These are phyloP conservation scores for Pleurotus cornucopiae DNA, from an alignment of 768 basidiomycete genomes.

Conservation along the genomic window DNA sequence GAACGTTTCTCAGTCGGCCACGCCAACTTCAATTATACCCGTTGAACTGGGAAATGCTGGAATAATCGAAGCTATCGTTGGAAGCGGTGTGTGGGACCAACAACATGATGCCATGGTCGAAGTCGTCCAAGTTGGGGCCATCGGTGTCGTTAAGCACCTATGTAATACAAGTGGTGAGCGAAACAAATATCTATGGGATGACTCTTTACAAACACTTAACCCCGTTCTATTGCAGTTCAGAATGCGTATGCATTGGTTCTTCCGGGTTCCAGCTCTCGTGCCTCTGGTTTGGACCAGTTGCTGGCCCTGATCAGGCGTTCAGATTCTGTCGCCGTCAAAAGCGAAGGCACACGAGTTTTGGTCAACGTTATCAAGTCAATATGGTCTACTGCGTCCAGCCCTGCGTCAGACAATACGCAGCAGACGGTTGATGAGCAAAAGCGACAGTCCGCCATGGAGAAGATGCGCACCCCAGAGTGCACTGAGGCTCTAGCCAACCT, in stretches of 20 bases:
- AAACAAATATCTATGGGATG: not conserved
- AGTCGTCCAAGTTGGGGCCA: slow-evolving; percentile 81
- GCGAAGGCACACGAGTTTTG: slow-evolving; percentile 85
- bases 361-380: slow-evolving; percentile 83
- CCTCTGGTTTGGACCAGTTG: slow-evolving; percentile 62
- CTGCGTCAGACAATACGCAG: slow-evolving; percentile 15
- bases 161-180: slow-evolving; percentile 69
- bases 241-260: slow-evolving; percentile 51
- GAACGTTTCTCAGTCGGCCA: slow-evolving; percentile 71
- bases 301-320: slow-evolving; percentile 74
- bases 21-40: slow-evolving; percentile 57
- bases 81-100: slow-evolving; percentile 66
- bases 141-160: slow-evolving; percentile 87
- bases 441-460: slow-evolving; percentile 48
- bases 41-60: slow-evolving; percentile 54
- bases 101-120: slow-evolving; percentile 77
- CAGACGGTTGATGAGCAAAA: slow-evolving; percentile 30
- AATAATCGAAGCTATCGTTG: slow-evolving; percentile 57
- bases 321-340: slow-evolving; percentile 77
- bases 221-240: slow-evolving; percentile 25
- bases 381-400: slow-evolving; percentile 41
- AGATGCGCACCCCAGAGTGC: slow-evolving; percentile 48
- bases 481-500: slow-evolving; percentile 65
- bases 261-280: slow-evolving; percentile 27
- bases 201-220: not conserved